Evolutionary conservation across 306 rosid genomes (phyloP), one percentile per base, ranked within the genome.

Genomic region (Arachis stenosperma): DNA sequence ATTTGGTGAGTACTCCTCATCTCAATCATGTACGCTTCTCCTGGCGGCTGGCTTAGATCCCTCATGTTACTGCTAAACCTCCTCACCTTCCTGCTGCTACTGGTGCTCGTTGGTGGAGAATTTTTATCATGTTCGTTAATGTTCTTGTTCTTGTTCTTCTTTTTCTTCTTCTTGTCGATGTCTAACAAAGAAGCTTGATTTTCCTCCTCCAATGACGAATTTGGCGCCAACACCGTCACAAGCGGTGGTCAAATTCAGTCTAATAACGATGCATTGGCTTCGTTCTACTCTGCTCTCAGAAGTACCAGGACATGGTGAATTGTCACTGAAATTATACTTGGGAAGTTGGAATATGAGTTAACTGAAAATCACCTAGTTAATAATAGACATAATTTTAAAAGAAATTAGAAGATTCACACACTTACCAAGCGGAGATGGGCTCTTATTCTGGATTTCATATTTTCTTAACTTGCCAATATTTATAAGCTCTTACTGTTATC

Each of bases 261-360:
- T 1, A 76, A 71, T 30, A 69, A 67, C 67, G 81, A 47, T 52
- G 74, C 60, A 3, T 85, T 67, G 36, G 48, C 67, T 50, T 79
- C 89, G 2, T 65, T 81, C 73, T 86, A 83, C 86, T 81, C 92
- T 9, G 70, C 88, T n/a, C 46, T 84, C 66, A 90, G 77, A 90
- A 88, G 43, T 93, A 87, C 75, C 97, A 93, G 76, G 98, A 93
- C 52, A 85, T 90, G 94, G 88, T 93, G 69, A 93, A 93, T 79
- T 89, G 97, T 9, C 92, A 1, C 27, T 22, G 30, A 52, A 29
- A 50, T 51, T 9, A 11, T 29, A 51, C 33, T 58, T 22, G 11
- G 51, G n/a, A 46, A 46, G 1, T 46, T 29, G 30, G 12, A 48
- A 40, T 22, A 22, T 10, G 29, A 46, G 11, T 15, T 59, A 3